A percentile compares a stretch with the other conserved stretches of the same genome.
Conservation (phyloP, 805 yeast genomes). For the Candida loeiensis region DNA sequence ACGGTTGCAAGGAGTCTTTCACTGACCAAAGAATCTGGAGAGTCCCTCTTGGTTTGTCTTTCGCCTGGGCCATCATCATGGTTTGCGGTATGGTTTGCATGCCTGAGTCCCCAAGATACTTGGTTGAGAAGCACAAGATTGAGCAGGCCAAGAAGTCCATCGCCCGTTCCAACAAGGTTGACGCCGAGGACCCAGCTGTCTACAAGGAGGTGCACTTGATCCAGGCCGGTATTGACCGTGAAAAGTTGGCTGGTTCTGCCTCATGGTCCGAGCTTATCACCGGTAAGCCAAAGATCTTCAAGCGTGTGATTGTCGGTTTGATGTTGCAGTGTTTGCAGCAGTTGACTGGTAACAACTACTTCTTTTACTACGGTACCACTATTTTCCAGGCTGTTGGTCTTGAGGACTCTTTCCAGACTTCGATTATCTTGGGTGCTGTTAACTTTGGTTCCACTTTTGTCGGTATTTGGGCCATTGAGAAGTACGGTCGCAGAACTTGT, state of each 20-base stretch:
- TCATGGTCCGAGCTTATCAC: conserved; percentile 25
- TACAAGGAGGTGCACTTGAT: conserved; percentile 25
- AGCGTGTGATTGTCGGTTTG: conserved; percentile 24
- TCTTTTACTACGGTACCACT: conserved; percentile 63
- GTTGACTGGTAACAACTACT: conserved; percentile 61
- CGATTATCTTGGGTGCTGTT: conserved; percentile 55
- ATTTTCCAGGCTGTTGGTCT: conserved; percentile 58
- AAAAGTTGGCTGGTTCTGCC: conserved; percentile 26
- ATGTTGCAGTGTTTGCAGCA: conserved; percentile 48
- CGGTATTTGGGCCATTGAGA: conserved; percentile 52
- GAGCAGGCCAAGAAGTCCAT: conserved; percentile 27
- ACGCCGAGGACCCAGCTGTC: conserved; percentile 23
- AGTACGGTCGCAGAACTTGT: conserved; percentile 51
- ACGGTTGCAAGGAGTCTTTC: conserved; percentile 22
- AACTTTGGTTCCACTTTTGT: conserved; percentile 54
- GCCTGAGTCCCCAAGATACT: conserved; percentile 31
- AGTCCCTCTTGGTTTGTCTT: conserved; percentile 27
- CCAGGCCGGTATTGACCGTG: conserved; percentile 30
- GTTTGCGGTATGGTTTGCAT: conserved; percentile 23
- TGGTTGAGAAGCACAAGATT: conserved; percentile 21
- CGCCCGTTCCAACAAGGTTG: conserved; percentile 24
- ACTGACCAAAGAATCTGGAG: conserved; percentile 25
- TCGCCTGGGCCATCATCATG: conserved; percentile 27
- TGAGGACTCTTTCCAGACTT: conserved; percentile 52
- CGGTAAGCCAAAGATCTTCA: conserved; percentile 26